phyloP scores from a whole-genome alignment of 345 rosid species.

The Eucalyptus coolabah region DNA sequence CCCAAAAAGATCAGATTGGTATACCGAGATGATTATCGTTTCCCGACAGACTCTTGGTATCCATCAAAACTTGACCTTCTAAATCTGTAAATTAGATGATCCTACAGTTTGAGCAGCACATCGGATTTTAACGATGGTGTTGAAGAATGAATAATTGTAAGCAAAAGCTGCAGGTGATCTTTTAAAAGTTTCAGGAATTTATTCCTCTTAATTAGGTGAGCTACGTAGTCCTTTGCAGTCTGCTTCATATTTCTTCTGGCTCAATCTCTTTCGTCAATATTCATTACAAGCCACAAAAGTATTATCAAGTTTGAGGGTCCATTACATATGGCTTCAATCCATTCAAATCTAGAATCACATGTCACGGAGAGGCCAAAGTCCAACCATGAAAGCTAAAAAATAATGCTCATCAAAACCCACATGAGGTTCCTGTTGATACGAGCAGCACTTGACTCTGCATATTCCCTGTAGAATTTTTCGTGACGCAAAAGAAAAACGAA shows the following conservation, averaged over 20 bases:
- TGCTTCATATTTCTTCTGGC: not conserved
- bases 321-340: not conserved
- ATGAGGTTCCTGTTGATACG: not conserved
- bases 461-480: not conserved
- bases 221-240: not conserved
- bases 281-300: not conserved
- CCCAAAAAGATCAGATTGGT: not conserved
- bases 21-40: not conserved
- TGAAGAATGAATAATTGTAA: not conserved
- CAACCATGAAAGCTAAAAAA: not conserved
- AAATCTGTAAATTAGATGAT: not conserved
- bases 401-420: not conserved
- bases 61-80: not conserved
- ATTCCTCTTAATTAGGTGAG: not conserved
- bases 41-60: not conserved
- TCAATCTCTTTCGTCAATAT: not conserved
- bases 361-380: not conserved
- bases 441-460: not conserved
- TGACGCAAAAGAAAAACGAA: not conserved
- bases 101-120: not conserved
- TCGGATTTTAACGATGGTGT: not conserved
- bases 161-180: not conserved
- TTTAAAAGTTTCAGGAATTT: not conserved
- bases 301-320: not conserved
- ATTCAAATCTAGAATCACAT: not conserved